Percentiles rank a stretch among this genome's conserved stretches.
Conservation (phyloP, 208 protist species). For the Trypanosoma mega region DNA sequence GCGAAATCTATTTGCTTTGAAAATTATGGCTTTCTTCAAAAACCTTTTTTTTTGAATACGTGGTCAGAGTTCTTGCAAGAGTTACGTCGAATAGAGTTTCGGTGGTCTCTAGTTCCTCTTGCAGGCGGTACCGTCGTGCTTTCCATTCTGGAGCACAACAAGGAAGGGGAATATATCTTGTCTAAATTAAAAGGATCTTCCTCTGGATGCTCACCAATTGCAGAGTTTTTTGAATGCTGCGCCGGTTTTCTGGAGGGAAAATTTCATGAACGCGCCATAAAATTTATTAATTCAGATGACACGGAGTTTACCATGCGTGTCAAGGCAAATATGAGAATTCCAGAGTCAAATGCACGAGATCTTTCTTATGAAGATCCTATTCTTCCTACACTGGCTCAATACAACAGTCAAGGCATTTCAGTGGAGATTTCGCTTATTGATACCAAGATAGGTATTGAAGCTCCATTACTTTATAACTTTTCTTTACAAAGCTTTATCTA, state of each 20-base stretch:
- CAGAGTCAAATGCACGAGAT: neutral
- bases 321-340: constrained; percentile 1
- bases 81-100: constrained; percentile 58
- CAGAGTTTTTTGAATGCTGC: constrained; percentile 71
- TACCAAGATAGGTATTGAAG: constrained; percentile 37
- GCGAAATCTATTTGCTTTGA: constrained; percentile 61
- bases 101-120: constrained; percentile 53
- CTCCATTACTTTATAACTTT: constrained; percentile 53
- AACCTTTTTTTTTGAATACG: constrained; percentile 49
- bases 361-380: constrained; percentile 15
- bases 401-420: constrained; percentile 48
- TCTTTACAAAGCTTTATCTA: constrained; percentile 75
- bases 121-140: constrained; percentile 46
- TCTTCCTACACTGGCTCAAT: constrained; percentile 41
- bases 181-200: constrained; percentile 44
- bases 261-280: constrained; percentile 5
- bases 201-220: constrained; percentile 44
- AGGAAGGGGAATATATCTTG: constrained; percentile 44
- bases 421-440: constrained; percentile 65
- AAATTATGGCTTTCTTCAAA: constrained; percentile 71
- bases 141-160: constrained; percentile 52
- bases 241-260: constrained; percentile 40
- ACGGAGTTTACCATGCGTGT: constrained; percentile 3
- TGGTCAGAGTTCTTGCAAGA: constrained; percentile 74
- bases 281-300: constrained; percentile 19